Evolutionary conservation across 1,139 yeast species (phyloP), one percentile per base, ranked within the genome.

Genomic region (Hemisphaericaspora xylofermentans): DNA sequence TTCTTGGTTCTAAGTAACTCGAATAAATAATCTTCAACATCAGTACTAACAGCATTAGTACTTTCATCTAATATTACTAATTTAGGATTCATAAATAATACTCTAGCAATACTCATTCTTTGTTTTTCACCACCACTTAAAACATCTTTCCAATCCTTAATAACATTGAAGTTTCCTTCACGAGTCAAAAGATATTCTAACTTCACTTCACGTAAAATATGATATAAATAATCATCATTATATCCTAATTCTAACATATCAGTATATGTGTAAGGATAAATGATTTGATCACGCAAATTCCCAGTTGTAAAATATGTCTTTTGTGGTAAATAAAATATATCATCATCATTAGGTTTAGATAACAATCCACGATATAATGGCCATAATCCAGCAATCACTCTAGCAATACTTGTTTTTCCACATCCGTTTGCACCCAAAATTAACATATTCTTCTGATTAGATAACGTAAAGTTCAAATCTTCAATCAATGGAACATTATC

Each of bases 111-210:
- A 64, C 89, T 83, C 59, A 89, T 77, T 56, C 96, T 79, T 68
- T 91, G 98, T 66, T 88, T 85, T 60, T 91, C 98, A 41, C 98
- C 98, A 14, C 98, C 98, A 62, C 95, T 84, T 52, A 91, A 76
- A 14, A 91, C 88, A 58, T 86, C 95, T 56, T 84, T 84, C 98
- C 98, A 91, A 52, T 84, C 89, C 50, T 84, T 84, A 42, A 65
- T 66, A 28, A 78, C 79, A 44, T 78, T 78, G 68, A 79, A 78
- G 51, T 67, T 71, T 6, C 86, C 85, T 56, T 80, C 84, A 47
- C 85, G 71, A 39, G 70, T 67, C 40, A 88, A 73, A 38, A 91
- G 69, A 58, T 91, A 88, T 38, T 86, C 96, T 46, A 91, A 71
- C 50, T 84, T 84, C 35, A 89, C 97, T 55, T 83, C 84, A 43